Conservation (phyloP, 805 yeast genomes). For the Metschnikowia matae region DNA sequence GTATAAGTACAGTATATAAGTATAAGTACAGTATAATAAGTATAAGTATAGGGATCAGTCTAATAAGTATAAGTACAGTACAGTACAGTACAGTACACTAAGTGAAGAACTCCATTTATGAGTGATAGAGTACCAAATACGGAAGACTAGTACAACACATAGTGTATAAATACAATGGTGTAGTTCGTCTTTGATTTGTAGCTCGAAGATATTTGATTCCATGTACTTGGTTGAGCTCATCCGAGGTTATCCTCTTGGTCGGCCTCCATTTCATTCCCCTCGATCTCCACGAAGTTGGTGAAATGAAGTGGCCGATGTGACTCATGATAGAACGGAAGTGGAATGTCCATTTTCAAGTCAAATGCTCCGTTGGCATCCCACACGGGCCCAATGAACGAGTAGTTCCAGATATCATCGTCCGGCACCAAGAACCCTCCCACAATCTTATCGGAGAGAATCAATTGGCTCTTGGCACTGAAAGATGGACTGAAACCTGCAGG, state of each 20-base stretch:
- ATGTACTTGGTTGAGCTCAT: background rate
- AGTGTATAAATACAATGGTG: too few relatives aligned
- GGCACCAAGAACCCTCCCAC: conserved; percentile 88
- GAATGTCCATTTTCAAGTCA: conserved; percentile 69
- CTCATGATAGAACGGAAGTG: conserved; percentile 79
- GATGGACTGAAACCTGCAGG: conserved; percentile 65
- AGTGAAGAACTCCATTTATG: too few relatives aligned
- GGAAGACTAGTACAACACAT: too few relatives aligned
- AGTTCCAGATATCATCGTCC: conserved; percentile 82
- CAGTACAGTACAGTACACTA: too few relatives aligned
- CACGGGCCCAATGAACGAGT: conserved; percentile 79
- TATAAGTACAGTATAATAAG: too few relatives aligned
- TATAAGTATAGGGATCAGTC: too few relatives aligned
- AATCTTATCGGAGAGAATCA: conserved; percentile 68
- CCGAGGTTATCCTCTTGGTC: conserved; percentile 53
- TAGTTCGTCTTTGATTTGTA: too few relatives aligned
- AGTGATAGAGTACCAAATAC: too few relatives aligned
- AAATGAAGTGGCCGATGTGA: conserved; percentile 88
- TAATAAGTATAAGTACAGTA: too few relatives aligned
- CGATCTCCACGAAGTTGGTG: conserved; percentile 64
- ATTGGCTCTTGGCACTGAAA: conserved; percentile 61
- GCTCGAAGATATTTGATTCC: too few relatives aligned
- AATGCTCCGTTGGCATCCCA: conserved; percentile 64
- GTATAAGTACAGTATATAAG: too few relatives aligned
- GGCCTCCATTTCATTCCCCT: conserved; percentile 56